phyloP scores from a whole-genome alignment of 225 moss, liverwort and hornwort genomes.

The Marchantia paleacea region DNA sequence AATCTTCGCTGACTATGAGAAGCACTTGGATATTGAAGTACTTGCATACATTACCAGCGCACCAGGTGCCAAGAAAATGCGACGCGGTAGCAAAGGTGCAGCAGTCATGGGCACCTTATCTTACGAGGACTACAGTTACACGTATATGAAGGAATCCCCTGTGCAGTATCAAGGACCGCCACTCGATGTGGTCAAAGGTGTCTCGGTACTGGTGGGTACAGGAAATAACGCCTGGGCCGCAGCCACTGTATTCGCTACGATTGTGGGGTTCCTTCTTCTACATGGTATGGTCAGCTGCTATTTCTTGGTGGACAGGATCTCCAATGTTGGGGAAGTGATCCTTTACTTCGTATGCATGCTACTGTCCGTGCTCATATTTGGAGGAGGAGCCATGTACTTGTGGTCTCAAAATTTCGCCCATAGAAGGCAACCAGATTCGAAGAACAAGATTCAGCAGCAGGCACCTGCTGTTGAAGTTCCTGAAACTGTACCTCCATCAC shows the following conservation, averaged over 20 bases:
- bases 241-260: neutral
- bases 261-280: slow-evolving; percentile 12
- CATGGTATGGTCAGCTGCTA: slow-evolving; percentile 2
- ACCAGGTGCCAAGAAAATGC: neutral
- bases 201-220: slow-evolving; percentile 24
- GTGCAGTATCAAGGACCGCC: neutral
- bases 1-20: slow-evolving; percentile 23
- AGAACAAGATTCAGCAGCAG: neutral
- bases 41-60: slow-evolving; percentile 20
- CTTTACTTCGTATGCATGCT: slow-evolving; percentile 1
- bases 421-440: neutral
- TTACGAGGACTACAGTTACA: neutral
- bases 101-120: neutral
- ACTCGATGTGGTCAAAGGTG: neutral
- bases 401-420: slow-evolving; percentile 13
- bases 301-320: neutral
- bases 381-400: slow-evolving; percentile 16
- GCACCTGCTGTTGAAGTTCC: neutral
- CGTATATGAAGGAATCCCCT: neutral
- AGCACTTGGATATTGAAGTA: slow-evolving; percentile 10
- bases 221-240: slow-evolving; percentile 24
- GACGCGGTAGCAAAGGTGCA: neutral
- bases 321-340: neutral
- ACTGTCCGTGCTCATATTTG: slow-evolving; percentile 12
- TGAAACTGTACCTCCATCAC: slow-evolving; percentile 1